Conservation (phyloP, 2,329 filamentous ascomycete genomes). For the Tricladium varicosporioides region DNA sequence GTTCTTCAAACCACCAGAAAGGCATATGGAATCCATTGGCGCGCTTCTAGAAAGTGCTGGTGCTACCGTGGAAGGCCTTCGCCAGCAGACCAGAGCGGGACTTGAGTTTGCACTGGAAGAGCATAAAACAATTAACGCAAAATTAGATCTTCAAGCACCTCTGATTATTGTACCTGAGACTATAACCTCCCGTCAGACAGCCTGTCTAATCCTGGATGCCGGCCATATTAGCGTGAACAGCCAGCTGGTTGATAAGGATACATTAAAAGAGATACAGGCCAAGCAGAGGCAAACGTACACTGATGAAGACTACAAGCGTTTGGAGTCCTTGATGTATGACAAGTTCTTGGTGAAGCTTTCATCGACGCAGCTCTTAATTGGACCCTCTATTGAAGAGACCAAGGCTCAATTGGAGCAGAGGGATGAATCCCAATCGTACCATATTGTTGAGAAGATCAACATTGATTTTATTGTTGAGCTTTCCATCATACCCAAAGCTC, state of each 20-base stretch:
- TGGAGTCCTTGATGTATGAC: constrained; percentile 97
- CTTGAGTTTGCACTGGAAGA: constrained; percentile 96
- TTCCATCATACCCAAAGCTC: constrained; percentile 94
- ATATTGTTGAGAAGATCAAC: constrained; percentile 95
- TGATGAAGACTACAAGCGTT: constrained; percentile 80
- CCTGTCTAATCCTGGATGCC: constrained; percentile 91
- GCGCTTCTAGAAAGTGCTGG: constrained; percentile 95
- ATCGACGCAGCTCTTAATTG: constrained; percentile 93
- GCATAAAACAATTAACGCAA: constrained; percentile 96
- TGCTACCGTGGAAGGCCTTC: constrained; percentile 89
- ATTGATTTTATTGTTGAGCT: constrained; percentile 95
- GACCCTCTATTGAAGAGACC: constrained; percentile 86
- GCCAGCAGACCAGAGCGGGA: constrained; percentile 92
- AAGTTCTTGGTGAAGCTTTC: constrained; percentile 91
- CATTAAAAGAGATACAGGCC: constrained; percentile 82
- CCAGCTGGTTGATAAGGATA: constrained; percentile 88
- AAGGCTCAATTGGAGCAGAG: constrained; percentile 74
- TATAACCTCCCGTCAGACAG: constrained; percentile 75
- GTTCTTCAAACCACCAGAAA: constrained; percentile 94
- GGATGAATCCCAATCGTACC: constrained; percentile 68
- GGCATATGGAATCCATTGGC: constrained; percentile 97
- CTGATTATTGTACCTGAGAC: constrained; percentile 95
- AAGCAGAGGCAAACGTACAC: constrained; percentile 88
- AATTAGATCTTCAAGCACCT: constrained; percentile 91
- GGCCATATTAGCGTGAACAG: constrained; percentile 94